Evolutionary conservation across 1,284 basidiomycete genomes (phyloP), one percentile per base, ranked within the genome.

Genomic region (Pterula multifida): DNA sequence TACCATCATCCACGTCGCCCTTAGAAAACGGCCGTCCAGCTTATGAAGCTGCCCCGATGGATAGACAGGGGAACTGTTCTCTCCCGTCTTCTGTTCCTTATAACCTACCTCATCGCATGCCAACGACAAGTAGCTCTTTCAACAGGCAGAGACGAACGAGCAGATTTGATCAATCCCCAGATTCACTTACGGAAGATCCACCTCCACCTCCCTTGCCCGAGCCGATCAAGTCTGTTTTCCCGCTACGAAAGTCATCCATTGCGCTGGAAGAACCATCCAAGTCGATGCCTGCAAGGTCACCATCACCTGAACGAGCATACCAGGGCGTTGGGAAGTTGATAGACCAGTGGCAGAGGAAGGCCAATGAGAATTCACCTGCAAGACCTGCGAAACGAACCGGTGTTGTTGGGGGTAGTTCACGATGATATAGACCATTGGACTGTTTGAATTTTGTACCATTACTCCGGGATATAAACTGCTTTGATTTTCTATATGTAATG

Each of bases 311-410:
- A 58, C 73, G 73, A 50, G 81, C 84, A 36, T 90, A 81, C 61
- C 80, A 79, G 59, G 86, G 87, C 45, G 87, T 90, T 45, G 82
- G 85, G 32, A 83, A 73, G 64, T 70, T 90, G 39, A 90, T 90
- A 56, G 82, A 87, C 60, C 77, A 88, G 59, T 90, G 86, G 87
- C 84, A 90, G 64, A 76, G 75, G 54, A 88, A 84, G 65, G 77
- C 81, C 28, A 78, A 73, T n/a, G 81, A 81, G 56, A 66, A 57
- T 45, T 61, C 61, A 13, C 52, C 53, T 28, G 50, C 39, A 22
- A 17, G 6, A 9, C 9, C 39, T 17, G 17, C 39, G 39, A 42
- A 42, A 19, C 39, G 39, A 19, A 17, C 39, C 9, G 19, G 39
- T 22, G 39, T 42, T 22, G 21, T 42, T 6, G 9, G 9, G 6